Evolutionary conservation across 1,139 yeast species (phyloP), one percentile per base, ranked within the genome.

Genomic region (Candida anutae): DNA sequence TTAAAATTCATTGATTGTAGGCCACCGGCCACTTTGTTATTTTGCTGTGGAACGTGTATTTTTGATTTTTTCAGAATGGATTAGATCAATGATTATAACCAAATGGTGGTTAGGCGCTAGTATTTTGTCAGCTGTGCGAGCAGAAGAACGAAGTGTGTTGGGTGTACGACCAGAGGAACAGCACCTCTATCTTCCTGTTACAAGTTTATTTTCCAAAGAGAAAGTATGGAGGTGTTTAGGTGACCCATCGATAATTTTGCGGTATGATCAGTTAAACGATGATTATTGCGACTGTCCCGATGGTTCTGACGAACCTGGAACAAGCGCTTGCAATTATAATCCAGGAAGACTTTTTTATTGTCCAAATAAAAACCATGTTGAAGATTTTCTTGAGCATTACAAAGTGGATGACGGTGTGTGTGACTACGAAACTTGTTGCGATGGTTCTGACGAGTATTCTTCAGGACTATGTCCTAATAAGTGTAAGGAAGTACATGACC

Each of bases 291-390:
- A 90, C 49, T 90, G 98, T 58, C 96, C 97, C 0, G 98, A 90
- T 54, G 98, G 98, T 0, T 78, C 93, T 3, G 98, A 90, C 53
- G 98, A 90, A 50, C 96, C 97, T 0, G 96, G 96, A 0, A 90
- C 97, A 1, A 65, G 81, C 29, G 96, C 96, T 0, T 90, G 97
- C 50, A 58, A 55, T 1, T 46, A 36, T 28, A 40, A 41, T 5
- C 37, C 57, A 1, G 61, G 63, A 10, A 65, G 67, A 10, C 37
- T 39, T 27, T 90, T 87, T 45, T 87, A 75, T 52, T 90, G 98
- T 55, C 70, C 58, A 15, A 93, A 93, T 45, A 60, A 65, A 27
- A 95, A 95, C 2, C 83, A 77, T 42, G 46, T 60, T 11, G 71
- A 80, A 2, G 58, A 58, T 24, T 74, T 60, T 36, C 63, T 82